phyloP scores from a whole-genome alignment of 2,329 filamentous ascomycete species.

The Coniosporium tulheliwenetii region DNA sequence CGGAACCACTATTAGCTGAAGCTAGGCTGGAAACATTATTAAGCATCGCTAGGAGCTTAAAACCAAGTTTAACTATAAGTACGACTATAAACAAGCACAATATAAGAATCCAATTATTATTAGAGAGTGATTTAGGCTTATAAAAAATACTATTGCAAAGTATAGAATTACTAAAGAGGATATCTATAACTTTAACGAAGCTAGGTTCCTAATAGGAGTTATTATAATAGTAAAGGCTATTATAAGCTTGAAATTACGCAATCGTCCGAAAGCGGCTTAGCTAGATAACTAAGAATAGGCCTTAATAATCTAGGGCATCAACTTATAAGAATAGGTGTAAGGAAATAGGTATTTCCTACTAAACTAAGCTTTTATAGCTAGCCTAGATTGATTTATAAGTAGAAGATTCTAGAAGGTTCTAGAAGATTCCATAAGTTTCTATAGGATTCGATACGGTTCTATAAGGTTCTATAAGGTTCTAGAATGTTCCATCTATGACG shows the following conservation, averaged over 20 bases:
- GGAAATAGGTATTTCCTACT: constrained; percentile 8
- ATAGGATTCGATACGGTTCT: too few relatives aligned
- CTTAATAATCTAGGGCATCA: constrained; percentile 11
- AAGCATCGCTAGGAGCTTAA: background rate
- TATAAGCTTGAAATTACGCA: constrained; percentile 5
- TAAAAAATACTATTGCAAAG: background rate
- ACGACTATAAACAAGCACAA: background rate
- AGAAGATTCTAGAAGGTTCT: too few relatives aligned
- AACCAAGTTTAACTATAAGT: background rate
- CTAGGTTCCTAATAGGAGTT: constrained; percentile 9
- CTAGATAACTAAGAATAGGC: constrained; percentile 12
- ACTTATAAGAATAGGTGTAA: constrained; percentile 9
- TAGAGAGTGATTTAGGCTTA: background rate
- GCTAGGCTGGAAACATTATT: background rate
- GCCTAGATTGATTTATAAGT: constrained; percentile 10
- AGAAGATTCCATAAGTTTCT: too few relatives aligned
- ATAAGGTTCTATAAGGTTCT: too few relatives aligned
- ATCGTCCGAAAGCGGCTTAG: constrained; percentile 5
- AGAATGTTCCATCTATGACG: too few relatives aligned
- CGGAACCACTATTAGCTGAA: background rate
- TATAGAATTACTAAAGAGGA: constrained; percentile 3
- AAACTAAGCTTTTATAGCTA: constrained; percentile 11
- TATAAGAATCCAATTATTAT: background rate
- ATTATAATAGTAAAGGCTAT: constrained; percentile 8
- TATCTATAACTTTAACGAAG: constrained; percentile 10